A percentile compares a stretch with the other conserved stretches of the same genome.
These are phyloP conservation scores for Coemansia sp. DNA, from an alignment of 192 early-diverging fungal genomes.

Conservation along the genomic window DNA sequence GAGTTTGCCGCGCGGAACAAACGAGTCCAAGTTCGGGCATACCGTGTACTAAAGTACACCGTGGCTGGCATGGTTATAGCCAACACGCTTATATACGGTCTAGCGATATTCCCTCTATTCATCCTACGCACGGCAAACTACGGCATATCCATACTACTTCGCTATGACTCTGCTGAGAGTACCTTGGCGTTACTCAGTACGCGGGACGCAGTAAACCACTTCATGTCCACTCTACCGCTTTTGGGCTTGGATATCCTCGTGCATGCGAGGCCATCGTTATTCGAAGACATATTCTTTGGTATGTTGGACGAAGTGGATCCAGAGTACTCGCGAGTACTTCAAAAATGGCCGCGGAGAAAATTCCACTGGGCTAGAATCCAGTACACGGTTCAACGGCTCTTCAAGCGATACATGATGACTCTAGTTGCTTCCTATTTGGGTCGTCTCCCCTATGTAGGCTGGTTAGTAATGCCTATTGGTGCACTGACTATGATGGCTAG, in stretches of 20 bases:
- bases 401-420: constrained; percentile 47
- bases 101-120: constrained; percentile 41
- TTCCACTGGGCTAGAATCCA: constrained; percentile 46
- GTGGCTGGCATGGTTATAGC: constrained; percentile 30
- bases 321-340: constrained; percentile 32
- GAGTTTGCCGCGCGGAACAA: constrained; percentile 38
- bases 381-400: constrained; percentile 33
- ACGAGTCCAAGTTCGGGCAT: constrained; percentile 36
- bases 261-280: constrained; percentile 29
- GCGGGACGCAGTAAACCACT: constrained; percentile 37
- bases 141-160: constrained; percentile 21
- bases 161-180: constrained; percentile 36
- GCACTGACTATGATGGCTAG: constrained; percentile 42
- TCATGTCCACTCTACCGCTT: constrained; percentile 42
- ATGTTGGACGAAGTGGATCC: constrained; percentile 46
- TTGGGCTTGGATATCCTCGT: constrained; percentile 44
- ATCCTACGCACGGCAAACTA: constrained; percentile 33
- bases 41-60: constrained; percentile 34
- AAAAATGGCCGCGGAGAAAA: constrained; percentile 37
- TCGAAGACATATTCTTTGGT: constrained; percentile 43
- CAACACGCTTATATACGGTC: constrained; percentile 19
- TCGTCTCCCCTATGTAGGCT: constrained; percentile 37
- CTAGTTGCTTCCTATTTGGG: constrained; percentile 31
- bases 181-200: constrained; percentile 44
- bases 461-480: constrained; percentile 45